Evolutionary conservation across 768 basidiomycete species (phyloP), one percentile per base, ranked within the genome.

Genomic region (Multifurca ochricompacta): DNA sequence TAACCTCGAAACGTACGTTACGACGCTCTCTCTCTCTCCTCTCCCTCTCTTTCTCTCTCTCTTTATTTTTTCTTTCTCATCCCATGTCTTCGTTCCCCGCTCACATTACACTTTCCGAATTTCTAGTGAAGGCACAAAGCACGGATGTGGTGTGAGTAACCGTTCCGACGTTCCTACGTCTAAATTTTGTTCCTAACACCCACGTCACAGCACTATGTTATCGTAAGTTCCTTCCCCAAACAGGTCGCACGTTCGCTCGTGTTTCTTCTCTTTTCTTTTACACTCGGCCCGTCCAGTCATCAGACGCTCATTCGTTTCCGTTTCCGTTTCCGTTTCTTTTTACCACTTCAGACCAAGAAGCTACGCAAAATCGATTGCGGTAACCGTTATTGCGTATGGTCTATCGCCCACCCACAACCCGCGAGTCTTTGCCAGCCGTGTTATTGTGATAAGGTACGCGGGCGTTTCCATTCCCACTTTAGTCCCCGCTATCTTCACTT

Each of bases 61-160:
- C n/a, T n/a, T n/a, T n/a, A n/a, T n/a, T n/a, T n/a, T n/a, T n/a
- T n/a, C n/a, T n/a, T n/a, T n/a, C 48, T 40, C 18, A 32, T 78
- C 81, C 56, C 18, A 55, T 73, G 67, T 57, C 46, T 46, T 49
- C 47, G 54, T 48, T 61, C 47, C 45, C 53, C 46, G 56, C 51
- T 63, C 41, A 54, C 56, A 56, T 32, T 56, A 25, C 62, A 59
- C 36, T 43, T 67, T 54, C 59, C 53, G 61, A 42, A 63, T 53
- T 52, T 53, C 35, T 71, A 88, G 86, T 63, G 83, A 86, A 76
- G 87, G 83, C 59, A 82, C 77, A 58, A 80, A 81, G 71, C 74
- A 81, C 64, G 85, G 83, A 65, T 90, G 87, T 67, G 87, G 87
- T 57, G 70, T 71, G 63, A 54, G 67, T 66, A 32, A 39, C 56